A percentile compares a stretch with the other conserved stretches of the same genome.
phyloP scores from a whole-genome alignment of 495 filamentous ascomycete genomes.

The Neurospora tetraspora region DNA sequence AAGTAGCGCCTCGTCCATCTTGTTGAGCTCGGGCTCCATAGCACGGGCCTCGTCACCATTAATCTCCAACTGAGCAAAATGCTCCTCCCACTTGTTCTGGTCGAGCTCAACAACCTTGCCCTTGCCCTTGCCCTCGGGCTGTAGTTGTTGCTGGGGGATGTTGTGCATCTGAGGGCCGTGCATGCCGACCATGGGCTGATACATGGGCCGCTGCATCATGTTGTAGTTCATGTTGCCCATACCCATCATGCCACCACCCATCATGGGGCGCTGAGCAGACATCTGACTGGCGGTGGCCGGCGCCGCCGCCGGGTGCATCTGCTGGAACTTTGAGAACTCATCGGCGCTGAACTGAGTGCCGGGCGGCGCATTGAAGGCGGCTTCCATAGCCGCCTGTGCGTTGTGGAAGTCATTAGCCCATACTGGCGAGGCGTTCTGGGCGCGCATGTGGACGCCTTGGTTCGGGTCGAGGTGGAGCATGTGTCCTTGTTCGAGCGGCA shows the following conservation, averaged over 20 bases:
- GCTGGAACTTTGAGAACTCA: conserved; percentile 79
- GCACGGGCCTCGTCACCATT: conserved; percentile 64
- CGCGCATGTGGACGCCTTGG: conserved; percentile 36
- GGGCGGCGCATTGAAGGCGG: conserved; percentile 54
- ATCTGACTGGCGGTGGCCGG: conserved; percentile 31
- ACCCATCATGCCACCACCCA: conserved; percentile 35
- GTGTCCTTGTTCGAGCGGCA: conserved; percentile 28
- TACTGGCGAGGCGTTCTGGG: conserved; percentile 41
- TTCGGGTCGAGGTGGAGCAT: conserved; percentile 31
- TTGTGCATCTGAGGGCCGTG: conserved; percentile 41
- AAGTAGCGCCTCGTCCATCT: conserved; percentile 57
- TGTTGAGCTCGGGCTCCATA: conserved; percentile 82
- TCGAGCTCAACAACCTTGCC: conserved; percentile 86
- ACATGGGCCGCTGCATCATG: conserved; percentile 40
- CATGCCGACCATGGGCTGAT: conserved; percentile 30
- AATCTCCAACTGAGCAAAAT: conserved; percentile 83
- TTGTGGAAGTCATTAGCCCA: conserved; percentile 46
- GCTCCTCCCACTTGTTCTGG: conserved; percentile 88
- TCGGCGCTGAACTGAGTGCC: conserved; percentile 64
- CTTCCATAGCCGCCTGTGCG: conserved; percentile 67
- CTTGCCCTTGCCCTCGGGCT: conserved; percentile 68
- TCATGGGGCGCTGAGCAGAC: conserved; percentile 52
- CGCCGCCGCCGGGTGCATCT: conserved; percentile 43
- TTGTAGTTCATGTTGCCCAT: conserved; percentile 33
- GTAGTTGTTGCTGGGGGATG: conserved; percentile 22